Percentiles rank a stretch among this genome's conserved stretches.
Evolutionary conservation across 805 yeast genomes (phyloP).

Genomic region (Wickerhamiella vanderwaltii): DNA sequence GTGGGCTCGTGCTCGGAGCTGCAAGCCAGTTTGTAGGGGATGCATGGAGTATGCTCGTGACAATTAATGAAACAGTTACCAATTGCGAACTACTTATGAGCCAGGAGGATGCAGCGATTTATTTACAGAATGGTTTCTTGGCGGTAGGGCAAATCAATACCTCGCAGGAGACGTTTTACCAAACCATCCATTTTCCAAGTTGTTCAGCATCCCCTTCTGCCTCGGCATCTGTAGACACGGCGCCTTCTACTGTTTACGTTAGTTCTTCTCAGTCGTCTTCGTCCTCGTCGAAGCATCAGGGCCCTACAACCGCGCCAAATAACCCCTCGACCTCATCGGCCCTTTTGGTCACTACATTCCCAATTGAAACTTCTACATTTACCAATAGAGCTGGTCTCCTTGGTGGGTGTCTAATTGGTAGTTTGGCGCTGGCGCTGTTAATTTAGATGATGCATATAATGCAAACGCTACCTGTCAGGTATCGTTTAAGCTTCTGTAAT

Average conservation of each 20-base stretch:
- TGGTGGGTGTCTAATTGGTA: too few relatives aligned
- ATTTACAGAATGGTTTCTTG: background rate
- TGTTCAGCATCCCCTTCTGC: background rate
- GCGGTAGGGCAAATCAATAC: conserved; percentile 1
- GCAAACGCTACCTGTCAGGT: too few relatives aligned
- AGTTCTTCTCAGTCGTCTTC: too few relatives aligned
- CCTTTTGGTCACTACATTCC: too few relatives aligned
- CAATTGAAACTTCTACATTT: too few relatives aligned
- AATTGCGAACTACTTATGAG: background rate
- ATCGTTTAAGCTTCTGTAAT: too few relatives aligned
- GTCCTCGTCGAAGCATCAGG: too few relatives aligned
- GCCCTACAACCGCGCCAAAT: too few relatives aligned
- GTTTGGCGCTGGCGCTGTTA: too few relatives aligned
- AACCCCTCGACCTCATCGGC: too few relatives aligned
- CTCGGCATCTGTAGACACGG: background rate
- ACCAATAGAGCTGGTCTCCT: background rate
- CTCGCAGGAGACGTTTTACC: background rate
- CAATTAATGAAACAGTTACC: conserved; percentile 1
- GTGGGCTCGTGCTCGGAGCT: background rate
- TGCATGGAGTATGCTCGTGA: conserved; percentile 5
- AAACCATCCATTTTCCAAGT: background rate
- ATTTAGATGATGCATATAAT: too few relatives aligned
- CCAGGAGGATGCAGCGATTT: background rate
- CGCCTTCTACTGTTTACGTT: background rate
- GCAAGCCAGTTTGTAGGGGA: background rate